Percentiles rank a stretch among this genome's conserved stretches.
Evolutionary conservation across 129 eudicot genomes (phyloP).

Genomic region (Mikania micrantha): DNA sequence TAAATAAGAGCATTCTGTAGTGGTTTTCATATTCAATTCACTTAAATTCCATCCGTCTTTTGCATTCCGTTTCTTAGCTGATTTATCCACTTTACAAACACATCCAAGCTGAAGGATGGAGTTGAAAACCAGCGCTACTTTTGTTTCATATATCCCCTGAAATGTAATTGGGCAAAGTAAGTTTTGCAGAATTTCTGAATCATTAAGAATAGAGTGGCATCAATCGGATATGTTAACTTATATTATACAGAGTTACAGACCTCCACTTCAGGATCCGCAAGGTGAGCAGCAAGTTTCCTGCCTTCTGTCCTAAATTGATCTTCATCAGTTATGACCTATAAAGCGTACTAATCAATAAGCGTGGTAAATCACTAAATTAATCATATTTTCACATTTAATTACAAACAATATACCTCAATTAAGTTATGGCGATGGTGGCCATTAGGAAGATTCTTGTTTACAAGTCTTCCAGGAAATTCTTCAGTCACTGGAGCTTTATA

Average conservation of each 20-base stretch:
- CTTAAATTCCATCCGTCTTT: conserved; percentile 75
- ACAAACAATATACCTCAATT: conserved; percentile 66
- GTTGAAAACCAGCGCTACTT: conserved; percentile 64
- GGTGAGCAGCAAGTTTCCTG: conserved; percentile 84
- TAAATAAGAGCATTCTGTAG: conserved; percentile 92
- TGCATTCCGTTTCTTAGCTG: conserved; percentile 64
- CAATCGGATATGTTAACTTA: neutral
- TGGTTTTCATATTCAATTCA: conserved; percentile 92
- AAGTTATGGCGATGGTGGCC: conserved; percentile 74
- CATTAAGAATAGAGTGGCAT: neutral
- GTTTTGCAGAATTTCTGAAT: conserved; percentile 6
- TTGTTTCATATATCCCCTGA: conserved; percentile 96
- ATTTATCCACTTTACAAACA: conserved; percentile 91
- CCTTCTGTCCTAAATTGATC: conserved; percentile 74
- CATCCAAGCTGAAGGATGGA: conserved; percentile 88
- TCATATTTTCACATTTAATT: neutral
- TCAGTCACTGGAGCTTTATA: conserved; percentile 94
- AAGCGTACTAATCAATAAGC: neutral
- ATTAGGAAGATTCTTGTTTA: conserved; percentile 92
- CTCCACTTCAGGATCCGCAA: conserved; percentile 99
- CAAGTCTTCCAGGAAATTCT: conserved; percentile 96
- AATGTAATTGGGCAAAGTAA: neutral
- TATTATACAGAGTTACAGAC: conserved; percentile 27
- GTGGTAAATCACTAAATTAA: neutral
- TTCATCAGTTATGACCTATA: conserved; percentile 78